Base-by-base conservation (phyloP, 2,329 filamentous ascomycete genomes). In the Coleophoma cylindrospora region DNA sequence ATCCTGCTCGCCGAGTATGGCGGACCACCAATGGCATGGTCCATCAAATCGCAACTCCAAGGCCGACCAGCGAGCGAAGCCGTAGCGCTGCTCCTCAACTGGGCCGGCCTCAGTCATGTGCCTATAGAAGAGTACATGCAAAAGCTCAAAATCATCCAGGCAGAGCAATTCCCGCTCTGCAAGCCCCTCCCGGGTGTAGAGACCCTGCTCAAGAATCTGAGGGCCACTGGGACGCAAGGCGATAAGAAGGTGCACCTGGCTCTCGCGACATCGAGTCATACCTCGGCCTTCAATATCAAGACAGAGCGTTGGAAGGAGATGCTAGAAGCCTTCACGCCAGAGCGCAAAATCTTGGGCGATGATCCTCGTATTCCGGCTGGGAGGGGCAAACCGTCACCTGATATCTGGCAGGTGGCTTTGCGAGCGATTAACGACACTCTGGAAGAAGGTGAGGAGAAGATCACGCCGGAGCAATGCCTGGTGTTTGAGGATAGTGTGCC, bases 401-500 rank as follows among this genome's bases (percentile, higher is more conserved):
- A 97, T 69, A 97, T 99, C 59, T 99, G 95, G 69, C 72, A 95
- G 14, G 75, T 97, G 1, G 92, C 94, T 0, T 74, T 99, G 45
- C 76, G 87, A 68, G 87, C 84, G 3, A 86, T 97, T 67, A 97
- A 97, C 69, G 80, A 81, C 43, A 81, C 81, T 10, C 73, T 95
- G 11, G 72, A 75, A 0, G 70, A 75, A 3, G 82, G 81, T 38
- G 83, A 86, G 45, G 70, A 77, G 55, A 71, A 77, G 51, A 86
- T 99, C 56, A 75, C 66, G 50, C 90, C 91, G 0, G 87, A 88
- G 58, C 92, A 97, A 69, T 97, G 92, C 65, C 75, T 97, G 13
- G 94, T 97, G 0, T 96, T 97, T 61, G 94, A 97, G 70, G 94
- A 97, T 69, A 89, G 86, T 34, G 90, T 97, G 2, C 89, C 91